Base-by-base conservation (phyloP, 2,329 filamentous ascomycete genomes). In the Fusarium sp. region DNA sequence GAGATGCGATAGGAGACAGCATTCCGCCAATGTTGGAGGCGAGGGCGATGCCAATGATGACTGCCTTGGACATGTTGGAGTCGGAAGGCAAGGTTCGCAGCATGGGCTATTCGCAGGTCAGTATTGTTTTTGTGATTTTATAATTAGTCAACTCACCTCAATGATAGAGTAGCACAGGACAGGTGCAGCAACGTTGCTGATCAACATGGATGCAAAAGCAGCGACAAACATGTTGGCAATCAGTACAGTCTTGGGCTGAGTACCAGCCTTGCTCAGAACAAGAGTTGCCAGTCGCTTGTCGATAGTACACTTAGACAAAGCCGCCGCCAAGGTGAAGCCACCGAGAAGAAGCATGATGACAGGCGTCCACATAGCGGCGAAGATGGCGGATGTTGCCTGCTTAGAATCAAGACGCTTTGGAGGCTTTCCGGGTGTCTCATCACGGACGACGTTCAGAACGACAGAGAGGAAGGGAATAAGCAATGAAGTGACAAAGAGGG, bases 221-320 rank as follows among this genome's bases (percentile, higher is more conserved):
- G 95, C 94, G 41, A 99, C 96, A 73, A 97, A 94, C 96, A 99
- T 99, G 81, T 95, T 97, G 54, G 95, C 96, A n/a, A 99, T 81
- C 6, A 99, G 85, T 5, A 99, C 96, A 4, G 92, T 95, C 56
- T 90, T 86, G 11, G 96, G 96, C 73, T 90, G 91, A 5, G 96
- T 97, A 8, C 96, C 96, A 10, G 96, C 96, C 82, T 97, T 98
- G 83, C 94, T 97, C 33, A 99, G 86, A 28, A 99, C 92, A 74
- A 98, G 93, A 2, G 95, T 97, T 3, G 96, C 96, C 82, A 99
- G 94, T 76, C 96, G 91, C 81, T 98, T 97, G 64, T 97, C 96
- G 74, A 99, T 98, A 71, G 94, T 96, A 79, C 97, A 97, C 79
- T 99, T 99, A 48, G 94, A 97, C 56, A 99, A 81, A 0, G 96